Evolutionary conservation across 805 yeast genomes (phyloP).

Genomic region (Nakazawaea sp.): DNA sequence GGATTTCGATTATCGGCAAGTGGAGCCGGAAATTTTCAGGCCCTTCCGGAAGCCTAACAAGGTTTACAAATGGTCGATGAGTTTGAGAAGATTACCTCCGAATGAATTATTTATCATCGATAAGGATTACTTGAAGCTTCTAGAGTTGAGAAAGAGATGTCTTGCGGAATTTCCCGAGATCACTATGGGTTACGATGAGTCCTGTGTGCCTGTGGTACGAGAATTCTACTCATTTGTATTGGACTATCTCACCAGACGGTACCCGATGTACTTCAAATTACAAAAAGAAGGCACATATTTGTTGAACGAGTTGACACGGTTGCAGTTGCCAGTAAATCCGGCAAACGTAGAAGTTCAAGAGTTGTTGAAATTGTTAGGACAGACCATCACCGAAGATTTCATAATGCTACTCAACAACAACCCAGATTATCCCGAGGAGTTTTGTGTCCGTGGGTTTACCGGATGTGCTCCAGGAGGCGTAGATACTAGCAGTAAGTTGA

Average conservation of each 20-base stretch:
- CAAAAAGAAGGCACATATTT: conserved; percentile 16
- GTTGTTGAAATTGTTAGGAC: conserved; percentile 14
- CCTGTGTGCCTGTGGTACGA: conserved; percentile 29
- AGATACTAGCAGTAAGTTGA: conserved; percentile 47
- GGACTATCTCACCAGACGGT: conserved; percentile 35
- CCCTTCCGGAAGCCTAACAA: conserved; percentile 39
- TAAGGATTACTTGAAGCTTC: conserved; percentile 42
- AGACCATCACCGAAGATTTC: conserved; percentile 56
- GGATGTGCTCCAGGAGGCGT: conserved; percentile 74
- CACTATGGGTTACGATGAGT: conserved; percentile 25
- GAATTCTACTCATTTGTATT: conserved; percentile 43
- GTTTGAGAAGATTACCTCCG: conserved; percentile 38
- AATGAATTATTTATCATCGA: conserved; percentile 60
- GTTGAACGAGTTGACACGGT: conserved; percentile 22
- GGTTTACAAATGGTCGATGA: conserved; percentile 57
- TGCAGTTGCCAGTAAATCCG: conserved; percentile 11
- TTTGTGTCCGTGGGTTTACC: conserved; percentile 46
- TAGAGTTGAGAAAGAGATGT: conserved; percentile 30
- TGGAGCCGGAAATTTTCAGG: conserved; percentile 33
- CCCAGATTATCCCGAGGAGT: conserved; percentile 36
- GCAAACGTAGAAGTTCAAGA: conserved; percentile 9
- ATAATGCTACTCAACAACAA: conserved; percentile 40
- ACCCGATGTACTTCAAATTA: conserved; percentile 43
- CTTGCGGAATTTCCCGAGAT: conserved; percentile 24
- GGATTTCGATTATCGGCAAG: no score